phyloP scores from a whole-genome alignment of 495 filamentous ascomycete genomes.

The Trichoderma erinaceum region DNA sequence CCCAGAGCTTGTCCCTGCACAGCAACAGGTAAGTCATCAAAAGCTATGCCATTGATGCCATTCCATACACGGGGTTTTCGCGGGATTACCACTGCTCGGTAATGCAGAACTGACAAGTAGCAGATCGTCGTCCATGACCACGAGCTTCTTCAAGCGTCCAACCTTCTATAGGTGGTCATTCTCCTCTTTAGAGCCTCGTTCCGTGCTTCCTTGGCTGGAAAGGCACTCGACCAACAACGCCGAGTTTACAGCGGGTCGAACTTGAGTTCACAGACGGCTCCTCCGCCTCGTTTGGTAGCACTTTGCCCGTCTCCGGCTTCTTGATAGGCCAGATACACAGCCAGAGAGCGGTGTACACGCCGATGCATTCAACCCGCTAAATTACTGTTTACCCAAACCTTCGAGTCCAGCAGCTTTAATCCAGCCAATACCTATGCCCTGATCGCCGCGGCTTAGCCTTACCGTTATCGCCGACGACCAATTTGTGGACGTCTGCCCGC shows the following conservation, averaged over 20 bases:
- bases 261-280: background rate
- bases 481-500: background rate
- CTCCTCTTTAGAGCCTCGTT: no score
- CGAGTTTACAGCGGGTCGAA: background rate
- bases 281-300: background rate
- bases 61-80: no score
- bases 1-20: no score
- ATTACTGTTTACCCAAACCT: background rate
- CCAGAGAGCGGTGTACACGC: background rate
- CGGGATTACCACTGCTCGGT: no score
- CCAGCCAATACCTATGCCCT: background rate
- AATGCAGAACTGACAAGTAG: no score
- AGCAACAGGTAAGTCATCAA: no score
- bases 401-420: background rate
- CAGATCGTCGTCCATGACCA: no score
- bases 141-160: no score
- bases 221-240: background rate
- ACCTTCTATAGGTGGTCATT: no score
- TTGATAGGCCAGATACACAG: background rate
- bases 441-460: conserved; percentile 8
- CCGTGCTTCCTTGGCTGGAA: background rate
- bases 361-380: no score
- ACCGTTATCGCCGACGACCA: background rate
- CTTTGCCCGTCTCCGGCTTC: background rate
- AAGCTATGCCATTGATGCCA: no score